Conservation (phyloP, 306 rosid genomes). For the Cyamopsis tetragonoloba region DNA sequence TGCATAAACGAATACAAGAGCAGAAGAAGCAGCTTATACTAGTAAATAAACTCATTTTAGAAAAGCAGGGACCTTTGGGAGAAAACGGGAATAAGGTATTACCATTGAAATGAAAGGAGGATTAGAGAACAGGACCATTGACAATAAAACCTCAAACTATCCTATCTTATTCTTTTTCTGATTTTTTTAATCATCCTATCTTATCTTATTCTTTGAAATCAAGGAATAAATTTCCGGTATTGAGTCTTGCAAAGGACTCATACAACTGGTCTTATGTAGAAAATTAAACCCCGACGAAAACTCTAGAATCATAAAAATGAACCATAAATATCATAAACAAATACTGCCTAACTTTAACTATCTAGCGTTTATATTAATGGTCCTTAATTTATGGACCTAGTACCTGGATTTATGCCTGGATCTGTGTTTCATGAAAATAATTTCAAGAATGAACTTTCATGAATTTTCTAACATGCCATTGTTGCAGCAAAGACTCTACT, state of each 20-base stretch:
- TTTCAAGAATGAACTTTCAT: background rate
- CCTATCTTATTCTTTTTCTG: no score
- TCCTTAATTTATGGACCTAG: background rate
- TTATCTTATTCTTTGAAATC: background rate
- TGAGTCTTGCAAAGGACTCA: background rate
- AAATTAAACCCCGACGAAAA: background rate
- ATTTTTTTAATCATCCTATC: no score
- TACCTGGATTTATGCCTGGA: background rate
- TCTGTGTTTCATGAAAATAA: background rate
- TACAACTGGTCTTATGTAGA: background rate
- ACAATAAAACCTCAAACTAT: background rate
- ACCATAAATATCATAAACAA: conserved; percentile 7
- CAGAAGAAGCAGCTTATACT: no score
- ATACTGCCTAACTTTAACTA: background rate
- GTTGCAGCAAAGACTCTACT: conserved; percentile 1
- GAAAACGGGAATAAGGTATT: background rate
- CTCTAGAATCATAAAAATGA: background rate
- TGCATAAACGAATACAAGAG: no score
- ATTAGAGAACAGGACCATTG: background rate
- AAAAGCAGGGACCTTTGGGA: background rate
- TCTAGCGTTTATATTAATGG: background rate
- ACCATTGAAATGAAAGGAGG: background rate
- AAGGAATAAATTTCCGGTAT: background rate
- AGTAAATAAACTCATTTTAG: no score
- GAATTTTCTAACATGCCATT: conserved; percentile 5